Conservation (phyloP, 768 basidiomycete genomes). For the Phanerochaete carnosa region DNA sequence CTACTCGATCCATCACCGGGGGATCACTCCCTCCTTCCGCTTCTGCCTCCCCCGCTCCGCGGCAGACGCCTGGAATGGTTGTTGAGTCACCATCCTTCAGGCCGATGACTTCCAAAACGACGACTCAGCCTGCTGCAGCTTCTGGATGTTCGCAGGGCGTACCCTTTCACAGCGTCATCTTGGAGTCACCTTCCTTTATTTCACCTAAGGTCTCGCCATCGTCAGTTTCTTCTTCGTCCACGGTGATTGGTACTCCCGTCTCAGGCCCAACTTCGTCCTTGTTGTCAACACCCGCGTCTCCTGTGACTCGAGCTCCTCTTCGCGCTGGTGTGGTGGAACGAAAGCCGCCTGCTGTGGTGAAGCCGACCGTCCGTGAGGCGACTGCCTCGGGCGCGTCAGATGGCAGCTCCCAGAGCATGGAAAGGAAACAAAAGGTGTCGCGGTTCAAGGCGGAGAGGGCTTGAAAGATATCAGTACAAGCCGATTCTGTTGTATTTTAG, state of each 20-base stretch:
- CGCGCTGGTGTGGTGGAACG: not conserved
- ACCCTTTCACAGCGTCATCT: constrained; percentile 2
- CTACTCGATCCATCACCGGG: constrained; percentile 7
- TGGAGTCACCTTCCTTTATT: constrained; percentile 10
- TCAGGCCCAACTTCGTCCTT: not conserved
- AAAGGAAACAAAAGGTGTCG: constrained; percentile 6
- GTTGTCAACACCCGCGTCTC: not conserved
- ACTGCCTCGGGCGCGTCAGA: not conserved
- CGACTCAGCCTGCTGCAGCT: not conserved
- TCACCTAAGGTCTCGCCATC: not conserved
- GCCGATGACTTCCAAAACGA: not conserved
- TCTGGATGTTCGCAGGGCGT: not conserved
- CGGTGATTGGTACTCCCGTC: not conserved
- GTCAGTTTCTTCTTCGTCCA: not conserved
- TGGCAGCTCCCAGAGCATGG: not conserved
- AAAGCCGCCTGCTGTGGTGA: not conserved
- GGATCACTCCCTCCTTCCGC: constrained; percentile 6
- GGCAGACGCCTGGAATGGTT: constrained; percentile 23
- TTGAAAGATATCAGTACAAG: not conserved
- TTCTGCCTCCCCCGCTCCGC: not conserved
- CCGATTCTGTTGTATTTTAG: not conserved
- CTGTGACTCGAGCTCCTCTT: not conserved
- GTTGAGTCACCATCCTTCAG: constrained; percentile 26
- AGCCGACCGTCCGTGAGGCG: not conserved
- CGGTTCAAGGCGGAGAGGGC: constrained; percentile 11